A percentile compares a stretch with the other conserved stretches of the same genome.
Conservation (phyloP, 257 asterid species). For the Scutellaria galericulata region DNA sequence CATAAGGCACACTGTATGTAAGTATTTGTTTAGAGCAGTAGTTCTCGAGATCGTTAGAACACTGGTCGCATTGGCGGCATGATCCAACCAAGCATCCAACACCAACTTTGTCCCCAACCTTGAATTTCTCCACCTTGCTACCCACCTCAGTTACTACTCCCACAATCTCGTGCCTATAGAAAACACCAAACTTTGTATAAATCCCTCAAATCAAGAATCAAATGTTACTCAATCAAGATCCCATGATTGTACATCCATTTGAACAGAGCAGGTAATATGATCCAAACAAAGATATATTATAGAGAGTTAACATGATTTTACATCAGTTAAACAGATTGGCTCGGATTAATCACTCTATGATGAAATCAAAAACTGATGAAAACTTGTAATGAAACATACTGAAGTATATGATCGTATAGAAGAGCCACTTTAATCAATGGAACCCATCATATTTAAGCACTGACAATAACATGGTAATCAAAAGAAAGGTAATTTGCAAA, state of each 20-base stretch:
- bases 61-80: constrained; percentile 57
- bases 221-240: not conserved
- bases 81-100: constrained; percentile 72
- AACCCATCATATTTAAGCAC: not conserved
- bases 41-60: constrained; percentile 55
- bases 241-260: not conserved
- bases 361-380: too few relatives aligned
- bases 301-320: too few relatives aligned
- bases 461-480: not conserved
- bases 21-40: constrained; percentile 47
- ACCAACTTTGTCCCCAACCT: constrained; percentile 67
- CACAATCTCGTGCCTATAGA: constrained; percentile 65
- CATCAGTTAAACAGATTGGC: not conserved
- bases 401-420: not conserved
- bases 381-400: not conserved
- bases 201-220: not conserved
- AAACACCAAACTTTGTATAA: not conserved
- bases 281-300: too few relatives aligned
- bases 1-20: constrained; percentile 40
- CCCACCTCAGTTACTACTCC: constrained; percentile 71
- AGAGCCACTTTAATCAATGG: not conserved
- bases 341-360: not conserved
- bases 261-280: not conserved
- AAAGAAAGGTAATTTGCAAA: not conserved
- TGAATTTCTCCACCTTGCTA: constrained; percentile 51